A percentile compares a stretch with the other conserved stretches of the same genome.
phyloP scores from a whole-genome alignment of 768 basidiomycete genomes.

The Psilocybe azurescens region DNA sequence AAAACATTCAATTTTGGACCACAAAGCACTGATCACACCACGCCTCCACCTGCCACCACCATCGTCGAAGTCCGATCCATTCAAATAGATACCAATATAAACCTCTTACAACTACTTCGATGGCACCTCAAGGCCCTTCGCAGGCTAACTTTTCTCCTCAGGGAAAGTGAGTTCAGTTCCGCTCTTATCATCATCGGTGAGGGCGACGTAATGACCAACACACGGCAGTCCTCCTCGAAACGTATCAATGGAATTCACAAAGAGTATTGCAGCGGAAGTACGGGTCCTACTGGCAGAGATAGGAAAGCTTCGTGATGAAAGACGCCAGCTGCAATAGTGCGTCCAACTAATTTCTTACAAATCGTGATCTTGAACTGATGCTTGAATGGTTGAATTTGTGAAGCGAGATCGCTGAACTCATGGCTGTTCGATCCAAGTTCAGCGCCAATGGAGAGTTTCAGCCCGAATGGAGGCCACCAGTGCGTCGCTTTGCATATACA shows the following conservation, averaged over 20 bases:
- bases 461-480: constrained; percentile 74
- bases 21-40: constrained; percentile 2
- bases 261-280: constrained; percentile 80
- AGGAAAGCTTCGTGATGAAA: constrained; percentile 79
- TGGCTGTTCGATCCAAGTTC: constrained; percentile 84
- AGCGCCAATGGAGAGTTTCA: constrained; percentile 80
- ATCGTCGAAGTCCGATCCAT: constrained; percentile 7
- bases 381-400: constrained; percentile 5
- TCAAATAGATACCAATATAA: constrained; percentile 7
- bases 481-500: constrained; percentile 31
- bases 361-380: not conserved
- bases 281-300: constrained; percentile 81
- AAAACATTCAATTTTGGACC: not conserved
- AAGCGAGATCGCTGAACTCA: constrained; percentile 85
- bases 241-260: constrained; percentile 82
- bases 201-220: constrained; percentile 13
- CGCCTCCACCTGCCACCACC: constrained; percentile 13
- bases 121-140: constrained; percentile 31
- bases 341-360: constrained; percentile 36
- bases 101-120: constrained; percentile 16
- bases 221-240: constrained; percentile 21
- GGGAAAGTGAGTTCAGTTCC: constrained; percentile 19
- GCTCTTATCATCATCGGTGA: not conserved
- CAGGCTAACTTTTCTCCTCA: constrained; percentile 31
- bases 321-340: constrained; percentile 76